Conservation (phyloP, 306 rosid genomes). For the Gillenia trifoliata region DNA sequence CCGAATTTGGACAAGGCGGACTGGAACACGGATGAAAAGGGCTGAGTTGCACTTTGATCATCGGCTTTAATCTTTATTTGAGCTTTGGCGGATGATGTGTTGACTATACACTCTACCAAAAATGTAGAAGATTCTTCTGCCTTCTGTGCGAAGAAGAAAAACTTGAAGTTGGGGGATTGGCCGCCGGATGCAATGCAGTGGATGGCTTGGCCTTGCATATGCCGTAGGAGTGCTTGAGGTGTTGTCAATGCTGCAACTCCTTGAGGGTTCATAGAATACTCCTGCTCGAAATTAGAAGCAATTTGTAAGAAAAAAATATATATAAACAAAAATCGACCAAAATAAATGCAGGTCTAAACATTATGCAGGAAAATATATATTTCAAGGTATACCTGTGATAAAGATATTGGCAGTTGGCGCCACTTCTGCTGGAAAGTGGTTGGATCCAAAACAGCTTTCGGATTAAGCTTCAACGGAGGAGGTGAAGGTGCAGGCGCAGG, state of each 20-base stretch:
- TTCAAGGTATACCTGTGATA: slow-evolving; percentile 63
- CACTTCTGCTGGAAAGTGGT: slow-evolving; percentile 94
- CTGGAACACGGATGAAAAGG: slow-evolving; percentile 68
- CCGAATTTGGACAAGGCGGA: slow-evolving; percentile 87
- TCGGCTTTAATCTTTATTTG: slow-evolving; percentile 86
- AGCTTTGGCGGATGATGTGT: slow-evolving; percentile 79
- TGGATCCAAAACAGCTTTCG: slow-evolving; percentile 84
- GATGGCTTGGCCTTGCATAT: slow-evolving; percentile 84
- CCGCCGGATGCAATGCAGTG: slow-evolving; percentile 98
- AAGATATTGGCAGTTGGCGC: slow-evolving; percentile 89
- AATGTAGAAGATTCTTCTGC: slow-evolving; percentile 67
- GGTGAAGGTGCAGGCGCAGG: slow-evolving; percentile 58
- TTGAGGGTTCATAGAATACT: slow-evolving; percentile 56
- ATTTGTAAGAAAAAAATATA: neutral
- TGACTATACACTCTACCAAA: slow-evolving; percentile 90
- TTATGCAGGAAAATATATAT: neutral
- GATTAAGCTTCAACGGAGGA: slow-evolving; percentile 71
- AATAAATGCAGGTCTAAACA: neutral
- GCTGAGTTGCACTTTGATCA: slow-evolving; percentile 68
- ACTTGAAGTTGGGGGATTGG: slow-evolving; percentile 82
- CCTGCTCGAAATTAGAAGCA: slow-evolving; percentile 46
- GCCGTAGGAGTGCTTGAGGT: slow-evolving; percentile 64
- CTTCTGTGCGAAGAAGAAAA: slow-evolving; percentile 95
- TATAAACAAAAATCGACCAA: neutral
- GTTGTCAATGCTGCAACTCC: slow-evolving; percentile 62